phyloP scores from a whole-genome alignment of 2,329 filamentous ascomycete species.

The Arthrobotrys megalospora region DNA sequence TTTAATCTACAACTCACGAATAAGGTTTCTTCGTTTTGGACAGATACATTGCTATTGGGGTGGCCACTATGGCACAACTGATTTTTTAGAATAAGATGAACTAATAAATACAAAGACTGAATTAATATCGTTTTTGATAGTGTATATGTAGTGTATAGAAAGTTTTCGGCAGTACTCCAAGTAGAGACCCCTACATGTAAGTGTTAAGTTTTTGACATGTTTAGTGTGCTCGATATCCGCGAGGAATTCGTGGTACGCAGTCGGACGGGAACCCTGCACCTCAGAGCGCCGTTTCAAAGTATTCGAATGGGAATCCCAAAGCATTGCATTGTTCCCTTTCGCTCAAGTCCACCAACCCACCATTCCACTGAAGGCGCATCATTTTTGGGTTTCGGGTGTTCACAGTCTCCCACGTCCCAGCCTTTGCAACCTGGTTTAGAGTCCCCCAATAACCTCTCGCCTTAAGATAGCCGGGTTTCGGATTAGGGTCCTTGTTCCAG shows the following conservation, averaged over 20 bases:
- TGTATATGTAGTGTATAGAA: too few relatives aligned
- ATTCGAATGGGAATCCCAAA: constrained; percentile 39
- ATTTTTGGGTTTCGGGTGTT: constrained; percentile 31
- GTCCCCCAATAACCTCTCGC: constrained; percentile 65
- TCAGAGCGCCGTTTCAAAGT: constrained; percentile 30
- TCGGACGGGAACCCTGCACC: not conserved
- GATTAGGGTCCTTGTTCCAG: constrained; percentile 66
- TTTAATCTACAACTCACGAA: too few relatives aligned
- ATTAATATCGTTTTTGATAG: too few relatives aligned
- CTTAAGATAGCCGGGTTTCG: constrained; percentile 64
- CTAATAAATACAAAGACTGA: too few relatives aligned
- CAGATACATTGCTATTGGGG: too few relatives aligned
- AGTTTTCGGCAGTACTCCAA: too few relatives aligned
- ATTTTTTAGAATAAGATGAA: too few relatives aligned
- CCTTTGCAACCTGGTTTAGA: constrained; percentile 63
- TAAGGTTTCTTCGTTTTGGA: not conserved
- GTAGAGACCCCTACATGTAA: too few relatives aligned
- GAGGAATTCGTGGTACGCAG: too few relatives aligned
- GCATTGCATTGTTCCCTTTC: constrained; percentile 37
- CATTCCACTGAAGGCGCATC: constrained; percentile 51
- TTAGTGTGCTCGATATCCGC: too few relatives aligned
- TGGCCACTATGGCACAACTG: too few relatives aligned
- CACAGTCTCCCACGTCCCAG: constrained; percentile 65
- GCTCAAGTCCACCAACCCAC: constrained; percentile 5
- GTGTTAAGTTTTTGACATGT: too few relatives aligned